phyloP scores from a whole-genome alignment of 805 yeast genomes.

The Pichia membranifaciens region DNA sequence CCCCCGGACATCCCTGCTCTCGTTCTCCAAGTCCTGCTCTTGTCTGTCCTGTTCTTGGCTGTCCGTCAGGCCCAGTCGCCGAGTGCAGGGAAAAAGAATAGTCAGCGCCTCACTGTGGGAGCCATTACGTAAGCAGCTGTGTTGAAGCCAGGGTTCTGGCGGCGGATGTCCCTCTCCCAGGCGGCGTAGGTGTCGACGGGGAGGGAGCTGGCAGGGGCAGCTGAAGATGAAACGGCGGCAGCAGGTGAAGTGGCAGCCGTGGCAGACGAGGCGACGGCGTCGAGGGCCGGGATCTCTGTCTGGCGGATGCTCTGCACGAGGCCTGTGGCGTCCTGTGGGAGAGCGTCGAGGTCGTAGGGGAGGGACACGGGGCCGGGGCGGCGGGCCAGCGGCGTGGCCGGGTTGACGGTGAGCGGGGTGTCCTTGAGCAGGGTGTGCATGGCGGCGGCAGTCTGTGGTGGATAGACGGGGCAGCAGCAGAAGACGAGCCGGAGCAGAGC shows the following conservation, averaged over 20 bases:
- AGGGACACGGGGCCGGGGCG: conserved; percentile 1
- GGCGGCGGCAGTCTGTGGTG: too few relatives aligned
- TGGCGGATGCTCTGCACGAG: neutral
- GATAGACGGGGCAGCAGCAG: too few relatives aligned
- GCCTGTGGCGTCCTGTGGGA: neutral
- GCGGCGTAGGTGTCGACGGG: neutral
- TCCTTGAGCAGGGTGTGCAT: neutral
- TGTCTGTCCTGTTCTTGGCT: too few relatives aligned
- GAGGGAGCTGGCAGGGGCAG: neutral
- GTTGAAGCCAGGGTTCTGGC: conserved; percentile 6
- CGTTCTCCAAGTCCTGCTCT: too few relatives aligned
- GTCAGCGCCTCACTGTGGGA: conserved; percentile 4
- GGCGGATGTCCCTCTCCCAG: neutral
- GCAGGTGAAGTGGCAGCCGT: neutral
- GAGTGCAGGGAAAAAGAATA: neutral
- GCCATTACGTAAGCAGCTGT: conserved; percentile 1
- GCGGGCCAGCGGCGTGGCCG: neutral
- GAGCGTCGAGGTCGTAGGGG: neutral
- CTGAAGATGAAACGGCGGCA: neutral
- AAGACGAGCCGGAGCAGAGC: too few relatives aligned
- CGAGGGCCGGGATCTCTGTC: neutral
- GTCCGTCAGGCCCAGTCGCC: too few relatives aligned
- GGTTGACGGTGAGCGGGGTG: neutral
- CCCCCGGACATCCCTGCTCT: too few relatives aligned
- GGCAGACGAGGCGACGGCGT: neutral